Conservation (phyloP, 176 grass and related monocot genomes). For the Eremochloa ophiuroides region DNA sequence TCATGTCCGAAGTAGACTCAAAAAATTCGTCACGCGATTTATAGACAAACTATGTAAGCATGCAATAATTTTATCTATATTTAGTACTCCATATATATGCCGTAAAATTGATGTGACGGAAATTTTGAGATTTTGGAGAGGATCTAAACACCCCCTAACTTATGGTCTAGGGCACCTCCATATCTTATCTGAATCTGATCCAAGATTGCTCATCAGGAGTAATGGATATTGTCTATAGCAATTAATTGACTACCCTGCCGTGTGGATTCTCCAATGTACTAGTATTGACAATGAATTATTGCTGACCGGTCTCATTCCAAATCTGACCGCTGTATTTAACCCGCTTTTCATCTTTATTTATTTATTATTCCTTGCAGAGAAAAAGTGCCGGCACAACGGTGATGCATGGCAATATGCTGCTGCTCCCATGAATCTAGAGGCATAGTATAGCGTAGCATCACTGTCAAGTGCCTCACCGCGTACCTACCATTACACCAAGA, state of each 20-base stretch:
- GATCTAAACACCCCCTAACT: no score
- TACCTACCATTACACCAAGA: conserved; percentile 18
- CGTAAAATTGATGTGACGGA: no score
- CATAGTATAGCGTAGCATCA: conserved; percentile 12
- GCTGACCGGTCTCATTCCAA: neutral
- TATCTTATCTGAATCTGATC: neutral
- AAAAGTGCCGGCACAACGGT: neutral
- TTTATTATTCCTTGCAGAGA: conserved; percentile 28
- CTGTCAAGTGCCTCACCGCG: conserved; percentile 37
- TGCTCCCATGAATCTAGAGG: conserved; percentile 32
- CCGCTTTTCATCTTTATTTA: neutral
- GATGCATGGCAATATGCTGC: neutral
- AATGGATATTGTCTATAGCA: neutral
- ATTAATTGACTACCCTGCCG: neutral
- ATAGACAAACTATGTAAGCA: no score
- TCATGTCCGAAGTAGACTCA: no score
- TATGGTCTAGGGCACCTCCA: neutral
- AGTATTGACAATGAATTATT: conserved; percentile 1
- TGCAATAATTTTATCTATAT: no score
- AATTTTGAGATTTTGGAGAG: no score
- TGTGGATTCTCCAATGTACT: neutral
- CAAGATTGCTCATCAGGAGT: neutral
- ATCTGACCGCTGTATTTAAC: conserved; percentile 3
- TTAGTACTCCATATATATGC: no score
- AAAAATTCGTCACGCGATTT: no score